Percentiles rank a stretch among this genome's conserved stretches.
phyloP scores from a whole-genome alignment of 2,329 filamentous ascomycete species.

The Nigrospora sphaerica region DNA sequence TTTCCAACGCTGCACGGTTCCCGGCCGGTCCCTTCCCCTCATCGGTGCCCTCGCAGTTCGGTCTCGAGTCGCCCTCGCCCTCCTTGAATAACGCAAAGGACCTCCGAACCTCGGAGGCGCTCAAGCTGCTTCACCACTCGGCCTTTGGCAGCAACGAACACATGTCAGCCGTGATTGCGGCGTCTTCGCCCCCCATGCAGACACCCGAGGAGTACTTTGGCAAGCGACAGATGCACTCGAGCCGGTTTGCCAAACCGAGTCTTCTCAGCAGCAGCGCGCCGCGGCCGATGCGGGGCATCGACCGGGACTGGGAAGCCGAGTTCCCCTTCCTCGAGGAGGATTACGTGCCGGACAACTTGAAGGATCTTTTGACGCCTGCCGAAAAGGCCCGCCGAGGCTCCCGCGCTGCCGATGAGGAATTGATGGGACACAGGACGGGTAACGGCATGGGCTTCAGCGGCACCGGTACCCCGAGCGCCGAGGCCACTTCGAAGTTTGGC shows the following conservation, averaged over 20 bases:
- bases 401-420: slow-evolving; percentile 43
- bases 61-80: slow-evolving; percentile 75
- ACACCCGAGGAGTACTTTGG: slow-evolving; percentile 55
- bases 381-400: slow-evolving; percentile 61
- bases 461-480: slow-evolving; percentile 31
- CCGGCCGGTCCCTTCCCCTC: slow-evolving; percentile 75
- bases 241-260: slow-evolving; percentile 61
- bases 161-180: slow-evolving; percentile 40
- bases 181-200: slow-evolving; percentile 23
- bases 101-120: slow-evolving; percentile 52
- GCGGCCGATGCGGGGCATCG: slow-evolving; percentile 51
- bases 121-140: slow-evolving; percentile 59
- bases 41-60: slow-evolving; percentile 87
- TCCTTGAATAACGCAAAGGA: slow-evolving; percentile 61
- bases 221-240: slow-evolving; percentile 64
- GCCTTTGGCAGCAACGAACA: slow-evolving; percentile 62
- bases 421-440: slow-evolving; percentile 19
- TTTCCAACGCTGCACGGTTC: slow-evolving; percentile 84
- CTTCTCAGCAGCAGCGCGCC: slow-evolving; percentile 63
- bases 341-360: slow-evolving; percentile 68
- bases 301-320: slow-evolving; percentile 56
- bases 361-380: slow-evolving; percentile 59
- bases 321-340: slow-evolving; percentile 82
- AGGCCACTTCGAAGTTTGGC: slow-evolving; percentile 48
- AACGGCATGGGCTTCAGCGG: slow-evolving; percentile 31